phyloP scores from a whole-genome alignment of 352 stramenopile genomes.

The Phytophthora hibernalis region DNA sequence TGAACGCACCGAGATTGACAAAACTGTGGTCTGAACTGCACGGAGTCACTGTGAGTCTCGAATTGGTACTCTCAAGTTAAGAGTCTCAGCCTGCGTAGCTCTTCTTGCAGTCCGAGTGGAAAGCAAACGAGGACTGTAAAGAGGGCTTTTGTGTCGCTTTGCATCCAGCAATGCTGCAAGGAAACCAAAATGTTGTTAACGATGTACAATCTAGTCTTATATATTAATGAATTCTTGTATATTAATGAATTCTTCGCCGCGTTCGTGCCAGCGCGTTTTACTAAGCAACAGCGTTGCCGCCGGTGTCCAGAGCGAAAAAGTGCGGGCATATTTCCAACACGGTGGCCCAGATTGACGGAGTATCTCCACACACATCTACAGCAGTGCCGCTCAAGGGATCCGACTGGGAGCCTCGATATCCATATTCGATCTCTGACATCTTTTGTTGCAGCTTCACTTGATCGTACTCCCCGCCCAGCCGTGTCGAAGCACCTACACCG shows the following conservation, averaged over 20 bases:
- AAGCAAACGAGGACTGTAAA: no score
- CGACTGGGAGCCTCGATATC: constrained; percentile 22
- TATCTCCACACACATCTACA: constrained; percentile 13
- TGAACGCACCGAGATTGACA: not conserved
- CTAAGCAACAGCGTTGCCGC: not conserved
- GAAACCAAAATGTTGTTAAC: not conserved
- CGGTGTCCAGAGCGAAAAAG: constrained; percentile 25
- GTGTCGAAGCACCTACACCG: not conserved
- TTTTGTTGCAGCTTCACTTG: constrained; percentile 29
- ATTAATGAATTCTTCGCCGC: not conserved
- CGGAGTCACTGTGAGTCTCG: no score
- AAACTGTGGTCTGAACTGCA: not conserved
- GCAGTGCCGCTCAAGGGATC: constrained; percentile 6
- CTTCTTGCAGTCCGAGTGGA: no score
- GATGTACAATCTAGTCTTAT: not conserved
- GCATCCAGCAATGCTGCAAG: no score
- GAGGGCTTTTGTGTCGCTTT: no score
- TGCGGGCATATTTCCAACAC: constrained; percentile 35
- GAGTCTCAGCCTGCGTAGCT: no score
- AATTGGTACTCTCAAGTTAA: no score
- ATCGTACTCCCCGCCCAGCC: not conserved
- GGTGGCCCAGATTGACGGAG: constrained; percentile 22
- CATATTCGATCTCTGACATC: constrained; percentile 32
- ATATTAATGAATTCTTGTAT: not conserved
- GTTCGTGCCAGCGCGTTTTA: not conserved